A percentile compares a stretch with the other conserved stretches of the same genome.
phyloP scores from a whole-genome alignment of 768 basidiomycete genomes.

The Trametes cubensis region DNA sequence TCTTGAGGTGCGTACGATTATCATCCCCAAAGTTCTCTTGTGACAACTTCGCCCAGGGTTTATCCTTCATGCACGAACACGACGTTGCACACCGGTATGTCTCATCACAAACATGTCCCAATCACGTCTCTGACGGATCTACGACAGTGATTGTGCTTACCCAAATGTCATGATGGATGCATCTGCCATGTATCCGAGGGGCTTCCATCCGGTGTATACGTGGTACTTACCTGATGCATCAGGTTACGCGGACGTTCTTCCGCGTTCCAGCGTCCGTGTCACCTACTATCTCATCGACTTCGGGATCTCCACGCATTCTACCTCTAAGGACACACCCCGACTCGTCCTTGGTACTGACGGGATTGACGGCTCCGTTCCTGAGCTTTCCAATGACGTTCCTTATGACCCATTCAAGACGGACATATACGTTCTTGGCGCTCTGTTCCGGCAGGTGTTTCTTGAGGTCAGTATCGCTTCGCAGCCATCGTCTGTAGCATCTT shows the following conservation, averaged over 20 bases:
- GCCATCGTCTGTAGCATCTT: neutral
- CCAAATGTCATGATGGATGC: slow-evolving; percentile 30
- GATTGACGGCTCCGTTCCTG: neutral
- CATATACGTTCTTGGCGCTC: neutral
- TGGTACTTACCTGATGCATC: neutral
- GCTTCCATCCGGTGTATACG: slow-evolving; percentile 19
- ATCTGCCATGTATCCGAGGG: slow-evolving; percentile 21
- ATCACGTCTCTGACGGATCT: neutral
- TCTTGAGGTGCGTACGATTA: slow-evolving; percentile 24
- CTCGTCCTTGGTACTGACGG: neutral
- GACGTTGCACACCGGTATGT: slow-evolving; percentile 3
- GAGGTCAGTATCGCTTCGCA: neutral
- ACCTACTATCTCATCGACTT: neutral
- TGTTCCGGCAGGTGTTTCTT: neutral
- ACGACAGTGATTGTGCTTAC: slow-evolving; percentile 25
- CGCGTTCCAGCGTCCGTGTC: neutral
- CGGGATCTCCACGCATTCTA: neutral
- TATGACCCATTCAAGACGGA: slow-evolving; percentile 4
- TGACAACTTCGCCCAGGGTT: neutral
- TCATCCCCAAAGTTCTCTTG: neutral
- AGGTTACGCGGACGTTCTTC: neutral
- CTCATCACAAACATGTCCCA: neutral
- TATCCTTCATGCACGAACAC: slow-evolving; percentile 11
- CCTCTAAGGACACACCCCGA: neutral
- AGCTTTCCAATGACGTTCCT: neutral